Base-by-base conservation (phyloP, 1,284 basidiomycete species). In the Marasmius fiardii region DNA sequence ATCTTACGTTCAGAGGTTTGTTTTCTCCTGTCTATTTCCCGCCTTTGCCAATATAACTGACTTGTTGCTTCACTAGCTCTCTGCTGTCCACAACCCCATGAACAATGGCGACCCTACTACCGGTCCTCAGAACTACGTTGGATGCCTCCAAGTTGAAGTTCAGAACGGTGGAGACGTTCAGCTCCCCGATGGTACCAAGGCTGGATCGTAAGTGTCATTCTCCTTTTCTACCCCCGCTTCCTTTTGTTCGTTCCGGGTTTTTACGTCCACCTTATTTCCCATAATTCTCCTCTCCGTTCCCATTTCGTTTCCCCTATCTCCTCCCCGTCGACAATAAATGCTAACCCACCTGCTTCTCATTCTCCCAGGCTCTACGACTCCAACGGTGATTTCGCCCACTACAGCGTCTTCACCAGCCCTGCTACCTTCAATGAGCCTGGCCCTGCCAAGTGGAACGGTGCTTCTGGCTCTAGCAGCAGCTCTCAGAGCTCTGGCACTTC, bases 141-240 rank as follows among this genome's bases (percentile, higher is more conserved):
- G 51, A 21, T 64, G 58, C 51, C 71, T 73, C 55, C 72, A 74
- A 56, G 59, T 74, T n/a, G 64, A 70, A 49, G 69, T 76, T 49
- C 66, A 63, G 21, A 68, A 69, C 31, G 64, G 68, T 49, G 73
- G 74, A 14, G 64, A 55, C 43, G 54, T 62, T 16, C 47, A 58
- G 23, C 70, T 74, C 12, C 66, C 71, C 26, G 59, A 57, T 14
- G 65, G 65, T 24, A 64, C 61, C n/a, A 62, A 63, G 23, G 63
- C 64, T 14, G 60, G 60, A 51, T 47, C 57, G 65, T 63, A 48
- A 48, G 64, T 61, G 8, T 3, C 28, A 4, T 4, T 10, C 4
- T 10, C 10, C 10, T 31, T 4, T 31, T 10, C 28, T 31, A 31
- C 28, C 4, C 10, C 28, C 5, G 4, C 28, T n/a, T n/a, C n/a